These are phyloP conservation scores for Coffea humblotiana DNA, from an alignment of 305 asterid genomes.

Conservation along the genomic window DNA sequence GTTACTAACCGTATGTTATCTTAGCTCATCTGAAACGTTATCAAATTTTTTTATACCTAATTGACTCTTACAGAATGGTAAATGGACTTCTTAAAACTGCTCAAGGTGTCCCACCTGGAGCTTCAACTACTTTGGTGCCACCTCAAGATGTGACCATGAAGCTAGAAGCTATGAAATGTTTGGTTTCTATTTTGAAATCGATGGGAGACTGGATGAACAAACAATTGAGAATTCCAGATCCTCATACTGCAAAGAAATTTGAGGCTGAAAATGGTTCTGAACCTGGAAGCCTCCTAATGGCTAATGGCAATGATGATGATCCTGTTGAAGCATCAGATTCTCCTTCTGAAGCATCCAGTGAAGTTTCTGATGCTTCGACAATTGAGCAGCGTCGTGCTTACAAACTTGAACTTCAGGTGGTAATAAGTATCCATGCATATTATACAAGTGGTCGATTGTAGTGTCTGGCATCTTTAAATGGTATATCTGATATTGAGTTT, in stretches of 20 bases:
- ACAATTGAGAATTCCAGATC: conserved; percentile 89
- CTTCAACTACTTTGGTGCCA: conserved; percentile 72
- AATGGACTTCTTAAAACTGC: conserved; percentile 99
- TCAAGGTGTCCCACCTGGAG: conserved; percentile 97
- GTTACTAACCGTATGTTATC: neutral
- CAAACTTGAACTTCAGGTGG: conserved; percentile 96
- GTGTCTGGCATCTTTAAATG: conserved; percentile 10
- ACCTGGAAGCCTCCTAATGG: conserved; percentile 52
- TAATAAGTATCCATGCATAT: conserved; percentile 24
- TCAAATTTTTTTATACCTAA: conserved; percentile 20
- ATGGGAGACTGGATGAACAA: conserved; percentile 99
- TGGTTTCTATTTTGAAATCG: conserved; percentile 79
- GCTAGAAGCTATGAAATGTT: conserved; percentile 94
- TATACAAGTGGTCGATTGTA: neutral
- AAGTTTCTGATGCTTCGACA: conserved; percentile 84
- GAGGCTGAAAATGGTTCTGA: conserved; percentile 70
- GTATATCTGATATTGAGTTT: conserved; percentile 25
- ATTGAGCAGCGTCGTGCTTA: conserved; percentile 99
- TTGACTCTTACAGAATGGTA: conserved; percentile 70
- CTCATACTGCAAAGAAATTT: conserved; percentile 60
- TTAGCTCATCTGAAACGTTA: conserved; percentile 12
- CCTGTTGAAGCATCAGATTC: conserved; percentile 72
- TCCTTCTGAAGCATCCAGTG: conserved; percentile 85
- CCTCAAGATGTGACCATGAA: conserved; percentile 87
- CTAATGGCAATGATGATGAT: conserved; percentile 76